These are phyloP conservation scores for Viola pubescens DNA, from an alignment of 441 rosid genomes.

Conservation along the genomic window DNA sequence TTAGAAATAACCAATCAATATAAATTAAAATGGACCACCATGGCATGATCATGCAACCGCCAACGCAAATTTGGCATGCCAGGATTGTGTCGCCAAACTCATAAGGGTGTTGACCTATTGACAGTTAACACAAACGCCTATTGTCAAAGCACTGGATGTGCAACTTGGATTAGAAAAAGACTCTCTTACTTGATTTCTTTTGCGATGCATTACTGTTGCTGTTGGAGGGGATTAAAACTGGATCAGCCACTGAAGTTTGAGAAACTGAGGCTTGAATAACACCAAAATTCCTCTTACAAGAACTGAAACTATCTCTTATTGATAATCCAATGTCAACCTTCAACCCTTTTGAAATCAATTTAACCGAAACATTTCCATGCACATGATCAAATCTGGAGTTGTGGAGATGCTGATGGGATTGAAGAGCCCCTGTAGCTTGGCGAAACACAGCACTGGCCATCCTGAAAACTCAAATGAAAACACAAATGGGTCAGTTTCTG, in stretches of 20 bases:
- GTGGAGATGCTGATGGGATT: slow-evolving; percentile 23
- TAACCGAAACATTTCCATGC: slow-evolving; percentile 23
- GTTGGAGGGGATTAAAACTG: slow-evolving; percentile 46
- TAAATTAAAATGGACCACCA: slow-evolving; percentile 1
- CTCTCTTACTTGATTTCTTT: slow-evolving; percentile 55
- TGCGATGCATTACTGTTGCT: slow-evolving; percentile 27
- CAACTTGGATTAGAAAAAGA: slow-evolving; percentile 10
- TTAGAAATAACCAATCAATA: neutral
- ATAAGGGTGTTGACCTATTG: neutral
- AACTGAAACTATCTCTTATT: slow-evolving; percentile 20
- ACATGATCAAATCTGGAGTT: slow-evolving; percentile 24
- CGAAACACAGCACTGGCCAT: slow-evolving; percentile 50
- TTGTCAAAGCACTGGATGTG: slow-evolving; percentile 1
- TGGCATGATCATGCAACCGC: neutral
- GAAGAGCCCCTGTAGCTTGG: slow-evolving; percentile 33
- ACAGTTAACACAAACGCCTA: neutral
- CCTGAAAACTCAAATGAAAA: slow-evolving; percentile 29
- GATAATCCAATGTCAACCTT: slow-evolving; percentile 28
- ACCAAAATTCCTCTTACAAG: slow-evolving; percentile 23
- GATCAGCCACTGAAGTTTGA: slow-evolving; percentile 44
- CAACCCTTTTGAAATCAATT: slow-evolving; percentile 24
- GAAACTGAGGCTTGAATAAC: slow-evolving; percentile 48
- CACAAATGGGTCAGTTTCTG: neutral
- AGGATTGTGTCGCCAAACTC: neutral
- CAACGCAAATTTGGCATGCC: neutral